Evolutionary conservation across 345 rosid genomes (phyloP).

Genomic region (Odontarrhena argentea): DNA sequence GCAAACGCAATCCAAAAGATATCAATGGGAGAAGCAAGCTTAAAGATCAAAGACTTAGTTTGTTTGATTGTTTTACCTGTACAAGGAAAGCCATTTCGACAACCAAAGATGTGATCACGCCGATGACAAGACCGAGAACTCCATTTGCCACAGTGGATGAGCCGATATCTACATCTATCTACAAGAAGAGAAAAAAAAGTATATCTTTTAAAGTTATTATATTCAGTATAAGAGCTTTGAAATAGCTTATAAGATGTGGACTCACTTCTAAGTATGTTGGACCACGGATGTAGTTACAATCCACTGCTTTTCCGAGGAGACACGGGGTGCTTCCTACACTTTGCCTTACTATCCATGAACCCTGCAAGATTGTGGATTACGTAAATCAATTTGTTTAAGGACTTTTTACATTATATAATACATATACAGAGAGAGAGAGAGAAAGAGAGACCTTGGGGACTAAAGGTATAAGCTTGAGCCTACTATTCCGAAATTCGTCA

Average conservation of each 20-base stretch:
- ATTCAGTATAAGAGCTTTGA: background rate
- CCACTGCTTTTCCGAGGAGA: conserved; percentile 93
- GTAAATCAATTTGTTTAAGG: conserved; percentile 1
- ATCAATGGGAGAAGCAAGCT: conserved; percentile 9
- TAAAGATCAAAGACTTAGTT: background rate
- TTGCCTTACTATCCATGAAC: conserved; percentile 99
- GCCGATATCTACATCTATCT: conserved; percentile 97
- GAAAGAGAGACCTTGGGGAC: conserved; percentile 76
- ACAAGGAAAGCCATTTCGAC: conserved; percentile 99
- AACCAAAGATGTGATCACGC: conserved; percentile 88
- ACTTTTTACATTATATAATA: background rate
- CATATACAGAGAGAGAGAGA: background rate
- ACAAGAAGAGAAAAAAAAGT: conserved; percentile 5
- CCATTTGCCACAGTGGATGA: conserved; percentile 99
- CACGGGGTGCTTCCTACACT: conserved; percentile 99
- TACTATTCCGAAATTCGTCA: conserved; percentile 95
- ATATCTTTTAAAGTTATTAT: conserved; percentile 5
- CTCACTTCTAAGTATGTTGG: conserved; percentile 82
- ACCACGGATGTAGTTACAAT: conserved; percentile 89
- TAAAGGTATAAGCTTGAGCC: conserved; percentile 92
- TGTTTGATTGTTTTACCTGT: conserved; percentile 50
- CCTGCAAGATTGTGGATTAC: conserved; percentile 49
- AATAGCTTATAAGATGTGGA: background rate
- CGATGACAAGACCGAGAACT: conserved; percentile 94
- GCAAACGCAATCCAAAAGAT: conserved; percentile 17